Percentiles rank a stretch among this genome's conserved stretches.
Evolutionary conservation across 2,329 filamentous ascomycete species (phyloP).

Genomic region (Lithohypha guttulata): DNA sequence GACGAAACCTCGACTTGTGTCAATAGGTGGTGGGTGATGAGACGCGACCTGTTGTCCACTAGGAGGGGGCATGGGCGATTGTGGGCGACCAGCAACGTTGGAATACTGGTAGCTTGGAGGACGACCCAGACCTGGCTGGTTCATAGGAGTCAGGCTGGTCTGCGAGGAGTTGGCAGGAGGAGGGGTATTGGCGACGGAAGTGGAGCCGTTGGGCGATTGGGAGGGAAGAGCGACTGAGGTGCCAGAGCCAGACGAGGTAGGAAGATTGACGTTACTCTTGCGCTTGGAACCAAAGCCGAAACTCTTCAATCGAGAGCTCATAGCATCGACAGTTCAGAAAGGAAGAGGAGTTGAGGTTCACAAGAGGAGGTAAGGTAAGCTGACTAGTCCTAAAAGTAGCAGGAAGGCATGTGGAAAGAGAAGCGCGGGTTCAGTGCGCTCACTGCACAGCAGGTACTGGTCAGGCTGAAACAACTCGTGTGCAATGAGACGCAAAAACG

Average conservation of each 20-base stretch:
- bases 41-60: slow-evolving; percentile 32
- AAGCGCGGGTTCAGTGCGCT: too few relatives aligned
- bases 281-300: slow-evolving; percentile 39
- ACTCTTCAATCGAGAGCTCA: slow-evolving; percentile 42
- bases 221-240: slow-evolving; percentile 14
- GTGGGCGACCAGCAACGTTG: slow-evolving; percentile 40
- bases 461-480: too few relatives aligned
- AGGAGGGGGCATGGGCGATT: slow-evolving; percentile 41
- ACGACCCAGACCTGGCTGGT: slow-evolving; percentile 40
- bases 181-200: slow-evolving; percentile 25
- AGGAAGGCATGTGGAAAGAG: slow-evolving; percentile 7
- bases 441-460: too few relatives aligned
- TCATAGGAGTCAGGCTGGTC: slow-evolving; percentile 47
- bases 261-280: slow-evolving; percentile 39
- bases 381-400: slow-evolving; percentile 7
- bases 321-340: slow-evolving; percentile 34
- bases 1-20: slow-evolving; percentile 42
- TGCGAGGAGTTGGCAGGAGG: slow-evolving; percentile 35
- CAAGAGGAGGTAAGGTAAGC: slow-evolving; percentile 3
- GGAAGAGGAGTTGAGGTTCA: slow-evolving; percentile 6
- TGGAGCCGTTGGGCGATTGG: slow-evolving; percentile 24
- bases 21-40: slow-evolving; percentile 41
- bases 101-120: slow-evolving; percentile 54
- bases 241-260: slow-evolving; percentile 21
- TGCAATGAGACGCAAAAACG: too few relatives aligned